Evolutionary conservation across 2,329 filamentous ascomycete genomes (phyloP).

Genomic region (Neoarthrinium moseri): DNA sequence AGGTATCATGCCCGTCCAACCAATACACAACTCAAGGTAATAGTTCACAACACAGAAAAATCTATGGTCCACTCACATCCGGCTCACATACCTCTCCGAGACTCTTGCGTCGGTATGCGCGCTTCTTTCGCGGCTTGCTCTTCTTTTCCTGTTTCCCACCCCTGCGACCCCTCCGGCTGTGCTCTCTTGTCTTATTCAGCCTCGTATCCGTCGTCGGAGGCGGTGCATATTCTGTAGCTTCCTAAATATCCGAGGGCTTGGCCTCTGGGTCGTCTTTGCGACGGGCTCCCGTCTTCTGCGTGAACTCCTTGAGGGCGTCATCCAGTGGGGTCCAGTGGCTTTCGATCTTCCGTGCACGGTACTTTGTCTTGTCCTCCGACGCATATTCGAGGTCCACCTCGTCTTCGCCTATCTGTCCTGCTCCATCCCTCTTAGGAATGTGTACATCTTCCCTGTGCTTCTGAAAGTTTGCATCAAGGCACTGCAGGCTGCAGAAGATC

Average conservation of each 20-base stretch:
- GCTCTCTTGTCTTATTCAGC: not conserved
- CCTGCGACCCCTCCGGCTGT: too few relatives aligned
- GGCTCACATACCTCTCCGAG: not conserved
- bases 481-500: conserved; percentile 41
- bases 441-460: conserved; percentile 36
- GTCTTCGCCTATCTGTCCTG: conserved; percentile 23
- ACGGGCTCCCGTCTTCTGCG: conserved; percentile 33
- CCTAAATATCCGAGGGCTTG: not conserved
- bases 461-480: conserved; percentile 40
- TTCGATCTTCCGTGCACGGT: conserved; percentile 25
- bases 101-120: too few relatives aligned
- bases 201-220: not conserved
- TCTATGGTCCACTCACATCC: not conserved
- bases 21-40: not conserved
- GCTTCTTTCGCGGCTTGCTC: too few relatives aligned
- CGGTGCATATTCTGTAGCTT: not conserved
- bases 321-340: conserved; percentile 23
- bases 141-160: too few relatives aligned
- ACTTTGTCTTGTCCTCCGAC: conserved; percentile 19
- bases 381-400: conserved; percentile 23
- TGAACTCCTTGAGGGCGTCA: conserved; percentile 48
- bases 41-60: not conserved
- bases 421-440: conserved; percentile 23
- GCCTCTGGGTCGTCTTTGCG: not conserved
- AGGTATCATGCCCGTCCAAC: not conserved